A percentile compares a stretch with the other conserved stretches of the same genome.
Conservation (phyloP, 345 rosid genomes). For the Theobroma cacao region DNA sequence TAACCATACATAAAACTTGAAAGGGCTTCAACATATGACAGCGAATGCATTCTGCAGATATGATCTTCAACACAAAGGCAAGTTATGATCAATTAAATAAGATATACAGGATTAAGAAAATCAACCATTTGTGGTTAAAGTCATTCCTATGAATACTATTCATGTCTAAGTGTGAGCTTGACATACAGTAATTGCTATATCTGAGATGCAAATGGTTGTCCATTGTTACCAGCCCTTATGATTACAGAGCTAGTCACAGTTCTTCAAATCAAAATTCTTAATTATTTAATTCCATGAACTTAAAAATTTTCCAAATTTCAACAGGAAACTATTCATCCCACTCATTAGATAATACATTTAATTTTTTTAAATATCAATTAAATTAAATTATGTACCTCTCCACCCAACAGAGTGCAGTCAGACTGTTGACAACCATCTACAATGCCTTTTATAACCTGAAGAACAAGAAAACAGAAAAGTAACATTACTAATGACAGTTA, state of each 20-base stretch:
- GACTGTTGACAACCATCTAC: constrained; percentile 89
- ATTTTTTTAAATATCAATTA: no score
- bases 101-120: background rate
- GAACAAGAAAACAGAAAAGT: constrained; percentile 1
- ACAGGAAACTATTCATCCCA: background rate
- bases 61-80: background rate
- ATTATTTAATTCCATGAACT: background rate
- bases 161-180: background rate
- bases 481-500: background rate
- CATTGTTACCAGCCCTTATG: background rate
- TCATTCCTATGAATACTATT: background rate
- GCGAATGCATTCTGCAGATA: background rate
- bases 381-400: constrained; percentile 58
- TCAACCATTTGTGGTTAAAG: background rate
- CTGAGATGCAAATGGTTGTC: background rate
- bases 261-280: background rate
- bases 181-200: background rate
- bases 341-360: background rate
- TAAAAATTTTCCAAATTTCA: background rate
- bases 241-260: background rate
- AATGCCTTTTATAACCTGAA: constrained; percentile 87
- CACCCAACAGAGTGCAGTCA: constrained; percentile 82
- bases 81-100: background rate
- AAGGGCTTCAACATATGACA: background rate
- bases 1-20: background rate